These are phyloP conservation scores for Rauvolfia tetraphylla DNA, from an alignment of 257 asterid genomes.

Conservation along the genomic window DNA sequence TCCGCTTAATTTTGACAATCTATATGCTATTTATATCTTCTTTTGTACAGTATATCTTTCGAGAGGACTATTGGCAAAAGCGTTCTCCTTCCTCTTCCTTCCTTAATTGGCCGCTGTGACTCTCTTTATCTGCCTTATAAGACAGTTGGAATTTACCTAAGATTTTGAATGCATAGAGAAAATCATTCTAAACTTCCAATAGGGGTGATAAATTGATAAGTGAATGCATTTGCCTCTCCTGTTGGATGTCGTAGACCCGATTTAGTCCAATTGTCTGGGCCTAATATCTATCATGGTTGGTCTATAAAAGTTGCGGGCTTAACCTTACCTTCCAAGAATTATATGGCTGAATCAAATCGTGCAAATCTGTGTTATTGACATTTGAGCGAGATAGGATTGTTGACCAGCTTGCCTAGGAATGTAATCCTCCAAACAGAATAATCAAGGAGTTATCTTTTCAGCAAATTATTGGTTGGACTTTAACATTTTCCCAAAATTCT, in stretches of 20 bases:
- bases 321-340: no score
- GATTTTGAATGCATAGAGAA: not conserved
- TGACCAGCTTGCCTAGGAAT: not conserved
- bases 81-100: not conserved
- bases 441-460: not conserved
- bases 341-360: no score
- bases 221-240: no score
- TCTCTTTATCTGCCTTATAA: not conserved
- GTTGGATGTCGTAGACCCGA: no score
- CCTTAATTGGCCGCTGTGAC: not conserved
- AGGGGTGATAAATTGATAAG: no score
- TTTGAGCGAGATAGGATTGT: not conserved
- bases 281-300: no score
- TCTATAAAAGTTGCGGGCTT: no score
- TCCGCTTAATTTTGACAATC: not conserved
- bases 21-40: not conserved
- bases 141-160: not conserved
- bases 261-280: no score
- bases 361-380: not conserved
- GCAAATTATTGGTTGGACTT: not conserved
- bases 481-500: not conserved
- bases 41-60: not conserved
- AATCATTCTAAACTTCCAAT: no score
- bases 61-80: not conserved
- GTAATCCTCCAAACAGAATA: not conserved